These are phyloP conservation scores for Phialemoniopsis sp. DNA, from an alignment of 2,329 filamentous ascomycete genomes.

Conservation along the genomic window DNA sequence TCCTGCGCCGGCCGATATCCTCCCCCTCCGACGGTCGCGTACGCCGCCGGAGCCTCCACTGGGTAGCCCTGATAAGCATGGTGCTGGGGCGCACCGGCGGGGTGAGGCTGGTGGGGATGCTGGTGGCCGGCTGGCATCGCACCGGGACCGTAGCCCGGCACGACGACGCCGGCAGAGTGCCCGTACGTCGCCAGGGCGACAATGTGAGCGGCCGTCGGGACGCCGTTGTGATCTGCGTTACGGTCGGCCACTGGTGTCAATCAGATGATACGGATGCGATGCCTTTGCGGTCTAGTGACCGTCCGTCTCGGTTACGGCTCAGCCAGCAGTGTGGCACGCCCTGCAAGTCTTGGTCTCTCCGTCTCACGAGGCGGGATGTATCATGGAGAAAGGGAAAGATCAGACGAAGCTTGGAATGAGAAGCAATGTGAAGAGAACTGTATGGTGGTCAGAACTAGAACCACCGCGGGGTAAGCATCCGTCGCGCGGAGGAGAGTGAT, in stretches of 20 bases:
- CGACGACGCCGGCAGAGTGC: constrained; percentile 21
- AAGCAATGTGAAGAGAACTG: too few species aligned
- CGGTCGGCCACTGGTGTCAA: too few species aligned
- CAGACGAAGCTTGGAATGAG: too few species aligned
- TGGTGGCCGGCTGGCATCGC: constrained; percentile 33
- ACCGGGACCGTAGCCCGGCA: constrained; percentile 27
- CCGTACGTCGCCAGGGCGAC: constrained; percentile 30
- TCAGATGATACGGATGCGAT: too few species aligned
- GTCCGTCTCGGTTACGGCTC: not conserved
- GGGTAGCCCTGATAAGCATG: constrained; percentile 17
- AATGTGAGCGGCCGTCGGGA: not conserved
- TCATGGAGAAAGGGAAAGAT: too few species aligned
- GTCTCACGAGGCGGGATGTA: not conserved
- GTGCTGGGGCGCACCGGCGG: constrained; percentile 8
- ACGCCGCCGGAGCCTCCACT: constrained; percentile 22
- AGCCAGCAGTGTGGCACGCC: not conserved
- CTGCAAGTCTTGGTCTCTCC: not conserved
- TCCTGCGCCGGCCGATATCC: constrained; percentile 5
- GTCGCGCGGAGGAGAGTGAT: too few species aligned
- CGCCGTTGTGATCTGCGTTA: not conserved
- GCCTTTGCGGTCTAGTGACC: too few species aligned
- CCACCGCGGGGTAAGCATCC: too few species aligned
- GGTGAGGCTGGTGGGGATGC: constrained; percentile 14
- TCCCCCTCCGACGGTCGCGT: constrained; percentile 16
- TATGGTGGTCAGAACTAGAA: too few species aligned